These are phyloP conservation scores for Penicillium tannophilum DNA, from an alignment of 495 filamentous ascomycete species.

Conservation along the genomic window DNA sequence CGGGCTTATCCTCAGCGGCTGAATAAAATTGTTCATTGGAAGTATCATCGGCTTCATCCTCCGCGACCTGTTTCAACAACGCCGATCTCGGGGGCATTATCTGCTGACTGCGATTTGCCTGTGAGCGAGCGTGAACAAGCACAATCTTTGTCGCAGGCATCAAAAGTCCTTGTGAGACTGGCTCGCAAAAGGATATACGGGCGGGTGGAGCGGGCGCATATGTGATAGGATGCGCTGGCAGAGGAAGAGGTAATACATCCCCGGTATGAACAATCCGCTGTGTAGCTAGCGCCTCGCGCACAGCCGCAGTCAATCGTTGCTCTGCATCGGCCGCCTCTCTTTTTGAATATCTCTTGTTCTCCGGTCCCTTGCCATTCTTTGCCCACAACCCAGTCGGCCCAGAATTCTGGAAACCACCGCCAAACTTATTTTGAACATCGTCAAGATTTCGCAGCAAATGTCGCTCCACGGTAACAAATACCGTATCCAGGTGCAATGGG, in stretches of 20 bases:
- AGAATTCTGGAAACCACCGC: conserved; percentile 55
- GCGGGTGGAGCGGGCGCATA: conserved; percentile 79
- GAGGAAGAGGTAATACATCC: conserved; percentile 79
- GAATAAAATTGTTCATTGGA: conserved; percentile 89
- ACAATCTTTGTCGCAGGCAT: conserved; percentile 69
- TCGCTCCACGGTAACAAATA: conserved; percentile 82
- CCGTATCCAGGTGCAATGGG: conserved; percentile 75
- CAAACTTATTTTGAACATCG: conserved; percentile 63
- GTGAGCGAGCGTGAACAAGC: conserved; percentile 62
- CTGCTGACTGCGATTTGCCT: conserved; percentile 35
- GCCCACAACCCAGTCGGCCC: conserved; percentile 43
- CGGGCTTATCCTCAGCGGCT: conserved; percentile 70
- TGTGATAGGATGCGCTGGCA: conserved; percentile 86
- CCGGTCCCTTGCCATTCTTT: conserved; percentile 38
- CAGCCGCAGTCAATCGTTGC: conserved; percentile 70
- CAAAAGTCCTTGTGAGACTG: conserved; percentile 83
- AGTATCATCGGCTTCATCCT: conserved; percentile 75
- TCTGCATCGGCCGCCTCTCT: conserved; percentile 52
- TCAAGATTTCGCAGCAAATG: conserved; percentile 67
- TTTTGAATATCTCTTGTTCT: conserved; percentile 41
- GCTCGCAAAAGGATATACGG: conserved; percentile 64
- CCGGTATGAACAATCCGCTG: conserved; percentile 79
- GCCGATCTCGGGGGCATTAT: conserved; percentile 24
- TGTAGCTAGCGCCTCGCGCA: conserved; percentile 70
- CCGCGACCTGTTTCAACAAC: conserved; percentile 60